Percentiles rank a stretch among this genome's conserved stretches.
Conservation (phyloP, 2,329 filamentous ascomycete species). For the Phoma sp. region DNA sequence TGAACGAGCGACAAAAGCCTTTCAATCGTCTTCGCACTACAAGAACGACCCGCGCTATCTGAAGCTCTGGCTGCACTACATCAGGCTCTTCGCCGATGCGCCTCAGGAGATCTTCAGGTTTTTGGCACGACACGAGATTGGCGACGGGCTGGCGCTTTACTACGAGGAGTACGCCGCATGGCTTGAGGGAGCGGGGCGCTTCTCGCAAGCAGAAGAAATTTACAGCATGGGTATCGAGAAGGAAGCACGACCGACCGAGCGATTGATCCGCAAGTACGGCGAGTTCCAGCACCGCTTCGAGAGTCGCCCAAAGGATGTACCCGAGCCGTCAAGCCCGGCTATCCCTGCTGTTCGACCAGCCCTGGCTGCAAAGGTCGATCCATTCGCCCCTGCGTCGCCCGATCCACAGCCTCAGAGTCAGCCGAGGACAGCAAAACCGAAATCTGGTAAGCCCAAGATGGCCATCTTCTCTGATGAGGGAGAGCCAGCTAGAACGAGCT, state of each 20-base stretch:
- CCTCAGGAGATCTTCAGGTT: slow-evolving; percentile 93
- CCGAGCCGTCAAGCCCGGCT: slow-evolving; percentile 82
- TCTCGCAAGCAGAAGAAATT: slow-evolving; percentile 91
- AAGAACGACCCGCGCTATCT: slow-evolving; percentile 94
- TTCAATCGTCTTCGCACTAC: slow-evolving; percentile 85
- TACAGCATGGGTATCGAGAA: slow-evolving; percentile 88
- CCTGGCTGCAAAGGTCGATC: slow-evolving; percentile 83
- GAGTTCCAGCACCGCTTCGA: slow-evolving; percentile 85
- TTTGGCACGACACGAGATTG: slow-evolving; percentile 84
- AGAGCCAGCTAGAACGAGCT: slow-evolving; percentile 58
- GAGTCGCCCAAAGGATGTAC: slow-evolving; percentile 64
- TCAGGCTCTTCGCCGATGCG: slow-evolving; percentile 89
- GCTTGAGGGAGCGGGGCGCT: slow-evolving; percentile 83
- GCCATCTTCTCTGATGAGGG: slow-evolving; percentile 86
- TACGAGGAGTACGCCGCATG: slow-evolving; percentile 97
- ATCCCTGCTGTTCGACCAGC: slow-evolving; percentile 82
- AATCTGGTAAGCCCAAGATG: slow-evolving; percentile 78
- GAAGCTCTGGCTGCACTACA: slow-evolving; percentile 93
- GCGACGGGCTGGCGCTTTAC: slow-evolving; percentile 84
- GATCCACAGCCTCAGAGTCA: slow-evolving; percentile 58
- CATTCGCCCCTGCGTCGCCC: slow-evolving; percentile 63
- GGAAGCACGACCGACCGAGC: slow-evolving; percentile 80
- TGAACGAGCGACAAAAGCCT: slow-evolving; percentile 89
- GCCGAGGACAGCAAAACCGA: slow-evolving; percentile 55
- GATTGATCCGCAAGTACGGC: slow-evolving; percentile 85